Percentiles rank a stretch among this genome's conserved stretches.
These are phyloP conservation scores for Hygrophila difformis DNA, from an alignment of 257 asterid species.

Conservation along the genomic window DNA sequence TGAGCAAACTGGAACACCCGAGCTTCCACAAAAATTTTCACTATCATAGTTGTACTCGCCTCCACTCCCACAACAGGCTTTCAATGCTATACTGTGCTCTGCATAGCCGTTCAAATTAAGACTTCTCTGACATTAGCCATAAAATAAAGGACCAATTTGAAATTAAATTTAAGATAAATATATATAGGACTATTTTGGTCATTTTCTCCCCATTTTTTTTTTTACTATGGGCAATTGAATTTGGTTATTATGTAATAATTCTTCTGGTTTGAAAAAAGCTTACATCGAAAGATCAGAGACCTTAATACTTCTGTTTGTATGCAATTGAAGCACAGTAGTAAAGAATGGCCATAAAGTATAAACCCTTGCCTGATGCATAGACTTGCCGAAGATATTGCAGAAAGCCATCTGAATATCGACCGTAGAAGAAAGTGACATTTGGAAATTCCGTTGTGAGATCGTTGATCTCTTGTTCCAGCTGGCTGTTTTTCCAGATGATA, in stretches of 20 bases:
- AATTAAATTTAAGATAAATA: too few species aligned
- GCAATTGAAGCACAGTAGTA: background rate
- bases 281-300: too few species aligned
- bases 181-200: background rate
- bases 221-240: too few species aligned
- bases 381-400: too few species aligned
- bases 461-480: background rate
- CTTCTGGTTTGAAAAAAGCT: too few species aligned
- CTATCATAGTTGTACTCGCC: too few species aligned
- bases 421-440: background rate
- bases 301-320: too few species aligned
- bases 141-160: background rate
- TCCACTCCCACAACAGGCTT: constrained; percentile 4
- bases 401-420: background rate
- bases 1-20: constrained; percentile 5
- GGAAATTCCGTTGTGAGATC: background rate
- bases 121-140: background rate
- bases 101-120: background rate
- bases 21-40: constrained; percentile 15
- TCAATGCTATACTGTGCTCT: background rate
- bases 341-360: too few species aligned
- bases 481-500: background rate
- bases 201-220: too few species aligned
- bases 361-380: background rate
- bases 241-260: too few species aligned